Percentiles rank a stretch among this genome's conserved stretches.
Evolutionary conservation across 768 basidiomycete species (phyloP).

Genomic region (Tremella fuciformis): DNA sequence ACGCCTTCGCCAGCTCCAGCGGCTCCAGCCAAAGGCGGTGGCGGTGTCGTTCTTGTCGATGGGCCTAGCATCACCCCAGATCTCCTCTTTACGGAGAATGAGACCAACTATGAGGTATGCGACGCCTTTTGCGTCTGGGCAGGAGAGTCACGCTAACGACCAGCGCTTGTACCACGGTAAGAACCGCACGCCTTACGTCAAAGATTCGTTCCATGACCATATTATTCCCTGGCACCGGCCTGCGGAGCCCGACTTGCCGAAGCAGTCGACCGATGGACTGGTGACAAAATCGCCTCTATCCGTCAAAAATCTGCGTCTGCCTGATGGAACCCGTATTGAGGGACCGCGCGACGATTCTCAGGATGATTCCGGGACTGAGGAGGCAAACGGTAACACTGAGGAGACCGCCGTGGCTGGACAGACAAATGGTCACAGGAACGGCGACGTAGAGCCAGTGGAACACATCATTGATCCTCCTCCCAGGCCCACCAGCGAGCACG

Average conservation of each 20-base stretch:
- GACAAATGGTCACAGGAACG: slow-evolving; percentile 18
- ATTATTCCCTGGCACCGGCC: slow-evolving; percentile 84
- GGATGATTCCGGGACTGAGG: slow-evolving; percentile 18
- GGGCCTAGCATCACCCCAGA: slow-evolving; percentile 72
- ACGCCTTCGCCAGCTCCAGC: slow-evolving; percentile 90
- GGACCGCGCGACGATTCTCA: slow-evolving; percentile 14
- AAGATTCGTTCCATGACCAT: slow-evolving; percentile 98
- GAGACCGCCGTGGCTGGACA: slow-evolving; percentile 48
- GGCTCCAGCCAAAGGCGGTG: slow-evolving; percentile 63
- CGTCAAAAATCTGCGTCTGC: slow-evolving; percentile 33
- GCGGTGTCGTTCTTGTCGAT: slow-evolving; percentile 57
- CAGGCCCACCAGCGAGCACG: slow-evolving; percentile 27
- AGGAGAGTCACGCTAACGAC: no score
- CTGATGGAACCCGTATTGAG: slow-evolving; percentile 5
- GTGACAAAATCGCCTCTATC: slow-evolving; percentile 23
- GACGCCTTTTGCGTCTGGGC: no score
- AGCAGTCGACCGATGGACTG: slow-evolving; percentile 18
- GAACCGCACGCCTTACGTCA: slow-evolving; percentile 78
- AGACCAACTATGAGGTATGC: slow-evolving; percentile 75
- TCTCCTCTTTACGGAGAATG: slow-evolving; percentile 92
- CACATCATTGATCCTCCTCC: slow-evolving; percentile 47
- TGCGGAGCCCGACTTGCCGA: slow-evolving; percentile 44
- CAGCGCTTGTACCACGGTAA: slow-evolving; percentile 78
- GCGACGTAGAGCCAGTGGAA: slow-evolving; percentile 48
- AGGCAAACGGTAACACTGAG: slow-evolving; percentile 12